A percentile compares a stretch with the other conserved stretches of the same genome.
These are phyloP conservation scores for Phytophthora niederhauseri DNA, from an alignment of 352 stramenopile genomes.

Conservation along the genomic window DNA sequence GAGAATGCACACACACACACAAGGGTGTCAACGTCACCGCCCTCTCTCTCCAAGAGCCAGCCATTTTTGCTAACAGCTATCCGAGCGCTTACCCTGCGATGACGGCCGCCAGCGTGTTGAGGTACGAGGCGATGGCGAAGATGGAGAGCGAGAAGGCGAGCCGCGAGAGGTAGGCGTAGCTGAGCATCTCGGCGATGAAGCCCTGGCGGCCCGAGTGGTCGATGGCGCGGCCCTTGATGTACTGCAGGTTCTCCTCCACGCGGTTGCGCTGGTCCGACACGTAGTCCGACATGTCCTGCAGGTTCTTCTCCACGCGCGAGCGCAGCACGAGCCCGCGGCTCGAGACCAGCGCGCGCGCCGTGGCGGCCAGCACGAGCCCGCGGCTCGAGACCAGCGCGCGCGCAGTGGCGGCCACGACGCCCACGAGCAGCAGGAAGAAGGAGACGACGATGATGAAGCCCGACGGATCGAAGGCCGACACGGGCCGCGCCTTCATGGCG, in stretches of 20 bases:
- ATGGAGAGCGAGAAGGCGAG: slow-evolving; percentile 80
- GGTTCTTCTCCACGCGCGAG: slow-evolving; percentile 70
- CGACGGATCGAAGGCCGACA: slow-evolving; percentile 86
- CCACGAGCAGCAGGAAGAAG: slow-evolving; percentile 68
- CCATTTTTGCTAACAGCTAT: too few species aligned
- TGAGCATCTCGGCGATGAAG: slow-evolving; percentile 90
- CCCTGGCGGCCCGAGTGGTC: slow-evolving; percentile 78
- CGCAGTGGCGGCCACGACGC: slow-evolving; percentile 57
- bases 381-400: slow-evolving; percentile 48
- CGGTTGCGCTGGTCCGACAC: slow-evolving; percentile 66
- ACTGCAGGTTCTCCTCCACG: slow-evolving; percentile 75
- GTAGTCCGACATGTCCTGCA: slow-evolving; percentile 82
- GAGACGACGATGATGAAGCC: slow-evolving; percentile 86
- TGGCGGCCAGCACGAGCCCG: slow-evolving; percentile 52
- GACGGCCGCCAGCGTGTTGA: slow-evolving; percentile 83
- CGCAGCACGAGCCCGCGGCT: slow-evolving; percentile 51
- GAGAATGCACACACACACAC: slow-evolving; percentile 2
- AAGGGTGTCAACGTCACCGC: neutral
- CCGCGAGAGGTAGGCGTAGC: slow-evolving; percentile 84
- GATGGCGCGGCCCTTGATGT: slow-evolving; percentile 73
- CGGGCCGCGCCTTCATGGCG: slow-evolving; percentile 79
- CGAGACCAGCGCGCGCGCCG: slow-evolving; percentile 49
- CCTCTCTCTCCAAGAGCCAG: too few species aligned
- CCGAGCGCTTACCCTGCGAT: slow-evolving; percentile 56
- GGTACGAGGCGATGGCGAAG: slow-evolving; percentile 79